Conservation (phyloP, 768 basidiomycete species). For the Lyophyllum decastes region DNA sequence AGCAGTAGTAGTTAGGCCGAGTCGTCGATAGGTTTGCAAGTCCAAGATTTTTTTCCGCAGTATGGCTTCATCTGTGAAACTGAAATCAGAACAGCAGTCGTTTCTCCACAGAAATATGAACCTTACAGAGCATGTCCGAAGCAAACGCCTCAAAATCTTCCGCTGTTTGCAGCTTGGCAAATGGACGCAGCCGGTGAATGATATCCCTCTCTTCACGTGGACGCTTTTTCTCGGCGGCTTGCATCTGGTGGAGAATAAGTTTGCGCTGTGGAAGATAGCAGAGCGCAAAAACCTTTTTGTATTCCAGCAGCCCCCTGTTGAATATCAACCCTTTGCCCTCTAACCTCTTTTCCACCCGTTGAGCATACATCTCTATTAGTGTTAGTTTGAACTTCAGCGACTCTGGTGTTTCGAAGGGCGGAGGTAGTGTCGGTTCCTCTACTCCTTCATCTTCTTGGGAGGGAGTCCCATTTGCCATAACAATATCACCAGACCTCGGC, state of each 20-base stretch:
- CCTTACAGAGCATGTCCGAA: slow-evolving; percentile 87
- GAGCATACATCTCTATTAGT: slow-evolving; percentile 87
- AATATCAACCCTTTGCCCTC: slow-evolving; percentile 90
- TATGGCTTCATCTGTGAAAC: slow-evolving; percentile 75
- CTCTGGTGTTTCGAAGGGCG: slow-evolving; percentile 80
- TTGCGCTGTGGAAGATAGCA: neutral
- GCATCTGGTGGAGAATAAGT: slow-evolving; percentile 55
- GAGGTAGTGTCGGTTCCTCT: slow-evolving; percentile 71
- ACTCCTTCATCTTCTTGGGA: slow-evolving; percentile 54
- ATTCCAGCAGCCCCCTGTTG: slow-evolving; percentile 87
- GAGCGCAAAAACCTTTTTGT: slow-evolving; percentile 77
- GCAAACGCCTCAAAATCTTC: slow-evolving; percentile 89
- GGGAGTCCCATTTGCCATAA: slow-evolving; percentile 45
- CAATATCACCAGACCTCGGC: slow-evolving; percentile 48
- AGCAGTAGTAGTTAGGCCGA: slow-evolving; percentile 81
- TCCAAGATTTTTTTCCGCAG: slow-evolving; percentile 89
- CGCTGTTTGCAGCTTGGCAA: slow-evolving; percentile 86
- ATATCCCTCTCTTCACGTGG: slow-evolving; percentile 91
- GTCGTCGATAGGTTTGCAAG: slow-evolving; percentile 85
- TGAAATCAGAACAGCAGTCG: neutral
- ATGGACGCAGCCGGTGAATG: slow-evolving; percentile 84
- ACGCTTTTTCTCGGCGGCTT: slow-evolving; percentile 89
- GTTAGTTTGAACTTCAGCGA: slow-evolving; percentile 89
- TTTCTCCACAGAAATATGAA: neutral
- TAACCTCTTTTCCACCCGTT: slow-evolving; percentile 81